phyloP scores from a whole-genome alignment of 1,139 yeast genomes.

The Pichia sp. region DNA sequence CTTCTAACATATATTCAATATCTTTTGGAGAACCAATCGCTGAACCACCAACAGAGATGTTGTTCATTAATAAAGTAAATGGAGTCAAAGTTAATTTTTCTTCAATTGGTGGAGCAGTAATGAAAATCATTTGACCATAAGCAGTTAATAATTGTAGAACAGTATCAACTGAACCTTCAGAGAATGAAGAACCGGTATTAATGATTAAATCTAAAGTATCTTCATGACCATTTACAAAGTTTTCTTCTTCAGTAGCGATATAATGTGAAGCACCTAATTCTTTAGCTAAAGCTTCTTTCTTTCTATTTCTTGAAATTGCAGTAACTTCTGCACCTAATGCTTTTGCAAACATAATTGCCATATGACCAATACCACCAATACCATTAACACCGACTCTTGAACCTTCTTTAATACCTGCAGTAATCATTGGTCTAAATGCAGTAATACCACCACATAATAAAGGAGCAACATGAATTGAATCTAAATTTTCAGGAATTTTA shows the following conservation, averaged over 20 bases:
- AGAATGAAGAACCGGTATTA: constrained; percentile 42
- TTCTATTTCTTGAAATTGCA: constrained; percentile 45
- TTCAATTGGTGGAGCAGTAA: constrained; percentile 40
- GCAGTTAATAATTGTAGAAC: constrained; percentile 35
- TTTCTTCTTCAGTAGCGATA: constrained; percentile 41
- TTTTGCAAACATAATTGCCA: constrained; percentile 49
- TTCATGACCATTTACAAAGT: constrained; percentile 28
- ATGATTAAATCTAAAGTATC: constrained; percentile 43
- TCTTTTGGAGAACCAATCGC: constrained; percentile 41
- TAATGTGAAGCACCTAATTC: constrained; percentile 48
- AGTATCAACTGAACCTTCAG: constrained; percentile 32
- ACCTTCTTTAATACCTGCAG: constrained; percentile 35
- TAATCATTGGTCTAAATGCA: constrained; percentile 46
- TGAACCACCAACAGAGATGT: constrained; percentile 34
- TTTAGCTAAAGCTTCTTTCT: constrained; percentile 44
- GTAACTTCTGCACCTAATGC: constrained; percentile 53
- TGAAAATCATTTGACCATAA: constrained; percentile 38
- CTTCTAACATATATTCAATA: constrained; percentile 46
- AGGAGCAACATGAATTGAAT: constrained; percentile 47
- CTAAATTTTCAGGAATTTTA: constrained; percentile 47
- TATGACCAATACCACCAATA: constrained; percentile 56
- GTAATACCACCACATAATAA: constrained; percentile 64
- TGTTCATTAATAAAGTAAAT: constrained; percentile 27
- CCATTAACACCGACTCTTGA: constrained; percentile 47
- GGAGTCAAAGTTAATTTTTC: constrained; percentile 28